phyloP scores from a whole-genome alignment of 73 alveolate genomes.

The Stentor coeruleus region DNA sequence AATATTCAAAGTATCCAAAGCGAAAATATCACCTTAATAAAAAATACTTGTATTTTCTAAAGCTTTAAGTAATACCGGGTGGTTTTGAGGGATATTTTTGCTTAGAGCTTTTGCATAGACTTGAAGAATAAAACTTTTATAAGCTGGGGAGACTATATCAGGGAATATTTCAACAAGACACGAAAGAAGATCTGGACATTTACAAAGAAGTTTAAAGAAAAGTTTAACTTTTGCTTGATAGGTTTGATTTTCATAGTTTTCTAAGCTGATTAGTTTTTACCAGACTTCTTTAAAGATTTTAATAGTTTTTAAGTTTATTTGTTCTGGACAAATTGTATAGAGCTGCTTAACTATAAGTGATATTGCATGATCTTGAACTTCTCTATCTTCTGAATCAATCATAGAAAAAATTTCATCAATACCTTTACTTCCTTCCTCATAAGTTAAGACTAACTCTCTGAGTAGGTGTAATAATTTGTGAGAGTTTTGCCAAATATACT shows the following conservation, averaged over 20 bases:
- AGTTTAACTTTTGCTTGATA: neutral
- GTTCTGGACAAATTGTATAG: conserved; percentile 2
- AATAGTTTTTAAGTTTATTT: neutral
- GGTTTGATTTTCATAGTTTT: neutral
- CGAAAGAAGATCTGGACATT: neutral
- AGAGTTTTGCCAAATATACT: conserved; percentile 8
- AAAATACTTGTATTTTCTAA: neutral
- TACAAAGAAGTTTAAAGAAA: conserved; percentile 8
- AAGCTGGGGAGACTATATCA: neutral
- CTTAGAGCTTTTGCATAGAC: neutral
- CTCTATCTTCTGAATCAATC: neutral
- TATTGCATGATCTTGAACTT: neutral
- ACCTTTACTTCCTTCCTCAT: conserved; percentile 16
- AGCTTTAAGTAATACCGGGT: conserved; percentile 2
- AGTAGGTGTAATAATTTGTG: neutral
- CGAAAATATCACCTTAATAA: neutral
- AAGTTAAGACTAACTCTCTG: neutral
- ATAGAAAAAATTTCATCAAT: neutral
- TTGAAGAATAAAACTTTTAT: neutral
- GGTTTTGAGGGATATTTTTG: conserved; percentile 10
- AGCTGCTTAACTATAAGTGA: conserved; percentile 12
- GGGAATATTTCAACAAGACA: neutral
- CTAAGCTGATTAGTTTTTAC: conserved; percentile 4
- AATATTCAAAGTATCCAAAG: conserved; percentile 6
- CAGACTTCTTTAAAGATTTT: neutral